Evolutionary conservation across 805 yeast genomes (phyloP), one percentile per base, ranked within the genome.

Genomic region (Kregervanrija delftensis): DNA sequence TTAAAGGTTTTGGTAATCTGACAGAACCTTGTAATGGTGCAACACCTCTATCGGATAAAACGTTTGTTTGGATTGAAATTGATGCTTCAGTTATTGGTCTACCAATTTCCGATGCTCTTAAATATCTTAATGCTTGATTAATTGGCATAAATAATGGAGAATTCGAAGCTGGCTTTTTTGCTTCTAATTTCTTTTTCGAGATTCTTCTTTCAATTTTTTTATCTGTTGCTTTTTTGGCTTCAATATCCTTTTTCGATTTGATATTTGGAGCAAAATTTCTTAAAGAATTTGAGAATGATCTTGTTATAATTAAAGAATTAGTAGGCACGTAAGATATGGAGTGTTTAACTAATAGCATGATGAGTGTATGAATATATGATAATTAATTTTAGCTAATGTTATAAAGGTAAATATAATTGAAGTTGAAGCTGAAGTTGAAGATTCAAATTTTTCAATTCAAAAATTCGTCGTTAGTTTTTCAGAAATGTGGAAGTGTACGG

Each of bases 61-160:
- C 71, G 13, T 77, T 68, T 13, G 86, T 73, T 43, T 83, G 77
- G 44, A 86, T 64, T 13, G 85, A 70, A 35, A 91, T 70, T 17
- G 90, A 82, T 16, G 91, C 80, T 54, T 81, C 79, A n/a, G 74
- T 66, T 4, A 73, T 68, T 2, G 91, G 79, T 58, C 85, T 79
- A 5, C 99, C 98, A 5, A 89, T 95, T 63, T 89, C 96, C 5
- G 89, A 79, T 0, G 98, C 96, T 50, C 96, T 73, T 45, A 91
- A 60, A 58, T 81, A 89, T 55, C 85, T 74, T 62, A 88, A 63
- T 1, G 97, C 96, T 30, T 68, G 64, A 5, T 85, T 77, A 8
- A 88, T 71, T 41, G 77, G 81, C 84, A 86, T 79, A 58, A 79
- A 83, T 44, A 84, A 68, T 1, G 90, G 90, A 42, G 72, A 72